Percentiles rank a stretch among this genome's conserved stretches.
These are phyloP conservation scores for Podospora pseudocomata DNA, from an alignment of 495 filamentous ascomycete genomes.

Conservation along the genomic window DNA sequence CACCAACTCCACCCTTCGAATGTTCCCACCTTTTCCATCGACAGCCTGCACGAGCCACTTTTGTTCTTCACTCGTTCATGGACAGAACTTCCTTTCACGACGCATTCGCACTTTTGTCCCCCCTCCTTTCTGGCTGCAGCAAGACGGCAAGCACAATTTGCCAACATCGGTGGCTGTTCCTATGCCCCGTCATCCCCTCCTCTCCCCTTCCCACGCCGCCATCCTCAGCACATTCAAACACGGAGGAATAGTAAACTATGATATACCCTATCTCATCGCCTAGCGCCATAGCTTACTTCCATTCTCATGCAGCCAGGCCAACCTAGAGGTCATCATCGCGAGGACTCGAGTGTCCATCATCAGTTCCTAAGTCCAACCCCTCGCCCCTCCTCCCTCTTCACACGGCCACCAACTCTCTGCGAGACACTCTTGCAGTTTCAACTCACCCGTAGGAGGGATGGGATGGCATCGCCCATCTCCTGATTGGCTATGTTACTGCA, in stretches of 20 bases:
- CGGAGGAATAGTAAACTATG: not conserved
- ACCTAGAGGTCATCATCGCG: not conserved
- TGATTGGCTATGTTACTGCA: constrained; percentile 33
- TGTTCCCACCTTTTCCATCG: not conserved
- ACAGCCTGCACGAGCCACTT: not conserved
- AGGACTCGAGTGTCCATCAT: not conserved
- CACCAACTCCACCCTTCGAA: not conserved
- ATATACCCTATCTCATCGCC: not conserved
- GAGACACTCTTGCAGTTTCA: constrained; percentile 32
- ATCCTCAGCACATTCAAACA: not conserved
- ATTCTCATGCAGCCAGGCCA: not conserved
- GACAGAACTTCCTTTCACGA: not conserved
- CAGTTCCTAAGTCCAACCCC: not conserved
- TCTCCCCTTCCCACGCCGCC: not conserved
- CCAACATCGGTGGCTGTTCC: not conserved
- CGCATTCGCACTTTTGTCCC: not conserved
- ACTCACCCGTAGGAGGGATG: constrained; percentile 22
- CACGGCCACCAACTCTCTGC: constrained; percentile 14
- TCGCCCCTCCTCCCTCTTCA: constrained; percentile 10
- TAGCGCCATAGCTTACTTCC: not conserved
- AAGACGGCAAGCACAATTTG: constrained; percentile 5
- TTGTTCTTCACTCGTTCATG: not conserved
- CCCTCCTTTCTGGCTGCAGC: constrained; percentile 3
- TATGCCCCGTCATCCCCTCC: not conserved
- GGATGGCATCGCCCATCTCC: constrained; percentile 20